Base-by-base conservation (phyloP, 305 asterid genomes). In the Solanum hybrid region DNA sequence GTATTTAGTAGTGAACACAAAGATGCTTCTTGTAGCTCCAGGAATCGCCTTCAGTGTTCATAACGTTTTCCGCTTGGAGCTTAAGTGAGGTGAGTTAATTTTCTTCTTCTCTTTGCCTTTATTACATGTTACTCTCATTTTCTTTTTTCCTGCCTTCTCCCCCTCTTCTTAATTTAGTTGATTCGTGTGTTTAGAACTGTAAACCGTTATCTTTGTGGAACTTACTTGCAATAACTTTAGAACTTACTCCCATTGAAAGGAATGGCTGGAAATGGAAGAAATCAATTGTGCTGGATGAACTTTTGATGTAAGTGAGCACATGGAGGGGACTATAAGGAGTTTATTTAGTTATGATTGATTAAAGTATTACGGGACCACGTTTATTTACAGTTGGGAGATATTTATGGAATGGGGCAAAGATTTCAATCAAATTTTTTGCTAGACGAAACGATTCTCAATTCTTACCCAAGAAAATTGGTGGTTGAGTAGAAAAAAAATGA, bases 11-110 rank as follows among this genome's bases (percentile, higher is more conserved):
- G 71, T 61, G 71, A 61, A 61, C 71, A 61, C 71, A 61, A 8
- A 61, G 71, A 8, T 61, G 71, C 73, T 89, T 86, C 64, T 26
- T 92, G 86, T 89, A 96, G 99, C 95, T 97, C 76, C 98, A 94
- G 85, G 97, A 96, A 89, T 86, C 93, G 31, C 98, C 98, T 22
- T 89, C 99, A 8, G 94, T 97, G 42, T 96, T 94, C 96, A 91
- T 96, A 88, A 96, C 99, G 8, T 97, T 96, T 86, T 76, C 92
- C 12, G 96, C 96, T 81, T 97, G 99, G 99, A 93, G 98, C 94
- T 78, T 94, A 90, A 95, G 98, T 36, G 99, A 97, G 93, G 99
- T 94, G 89, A 94, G 94, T 90, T 61, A 5, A 64, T 88, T 89
- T 82, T 35, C 37, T 79, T 75, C 40, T 86, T 67, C 39, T 71